These are phyloP conservation scores for Microcos paniculata DNA, from an alignment of 345 rosid species.

Conservation along the genomic window DNA sequence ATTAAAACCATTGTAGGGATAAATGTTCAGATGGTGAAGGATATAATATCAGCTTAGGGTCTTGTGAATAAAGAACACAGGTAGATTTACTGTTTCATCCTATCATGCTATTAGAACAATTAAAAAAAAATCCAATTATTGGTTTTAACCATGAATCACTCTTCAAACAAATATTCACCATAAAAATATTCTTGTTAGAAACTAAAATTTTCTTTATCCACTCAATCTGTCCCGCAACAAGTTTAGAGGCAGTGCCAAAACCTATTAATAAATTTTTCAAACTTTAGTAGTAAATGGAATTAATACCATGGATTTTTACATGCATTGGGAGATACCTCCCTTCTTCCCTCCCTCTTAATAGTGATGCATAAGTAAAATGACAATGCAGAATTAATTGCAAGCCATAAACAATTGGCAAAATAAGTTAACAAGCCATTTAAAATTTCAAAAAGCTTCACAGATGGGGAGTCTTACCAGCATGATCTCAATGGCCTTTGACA, in stretches of 20 bases:
- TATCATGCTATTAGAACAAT: neutral
- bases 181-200: neutral
- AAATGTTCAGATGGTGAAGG: neutral
- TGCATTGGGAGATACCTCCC: neutral
- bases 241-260: neutral
- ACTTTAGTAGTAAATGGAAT: neutral
- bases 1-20: neutral
- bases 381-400: neutral
- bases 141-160: neutral
- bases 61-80: neutral
- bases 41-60: neutral
- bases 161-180: neutral
- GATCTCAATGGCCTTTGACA: slow-evolving; percentile 81
- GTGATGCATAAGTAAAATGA: neutral
- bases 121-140: slow-evolving; percentile 2
- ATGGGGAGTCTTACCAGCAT: slow-evolving; percentile 57
- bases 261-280: neutral
- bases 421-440: neutral
- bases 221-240: neutral
- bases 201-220: neutral
- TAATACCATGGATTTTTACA: neutral
- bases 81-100: neutral
- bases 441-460: neutral
- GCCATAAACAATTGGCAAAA: neutral
- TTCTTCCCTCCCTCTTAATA: neutral